Evolutionary conservation across 2,329 filamentous ascomycete species (phyloP), one percentile per base, ranked within the genome.

Genomic region (Chaetomiaceae sp.): DNA sequence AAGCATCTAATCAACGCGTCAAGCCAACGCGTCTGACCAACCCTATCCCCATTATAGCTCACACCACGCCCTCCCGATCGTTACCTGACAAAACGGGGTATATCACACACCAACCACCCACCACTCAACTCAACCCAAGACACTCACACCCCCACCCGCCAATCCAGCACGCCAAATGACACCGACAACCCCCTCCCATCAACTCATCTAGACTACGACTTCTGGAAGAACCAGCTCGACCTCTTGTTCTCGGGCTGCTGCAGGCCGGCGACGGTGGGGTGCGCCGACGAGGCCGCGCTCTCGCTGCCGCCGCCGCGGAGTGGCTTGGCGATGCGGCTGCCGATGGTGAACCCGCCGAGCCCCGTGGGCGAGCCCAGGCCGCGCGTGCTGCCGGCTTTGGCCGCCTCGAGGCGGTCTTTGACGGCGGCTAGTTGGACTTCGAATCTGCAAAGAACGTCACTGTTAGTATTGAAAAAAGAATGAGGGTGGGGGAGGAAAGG

Each of bases 371-470:
- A 81, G 61, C 83, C 82, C 51, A 96, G 82, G 50, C 89, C 91
- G 61, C 91, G 87, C 11, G 91, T 96, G 61, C 88, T 94, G 65
- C 91, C 90, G 45, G 86, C 83, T 74, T 97, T 99, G 69, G 91
- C 94, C 48, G 90, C 88, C 74, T 99, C 94, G 61, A 99, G 86
- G 59, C 94, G 89, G 71, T 99, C 94, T 78, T 97, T 99, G 73
- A 99, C 94, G 47, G 91, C 91, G 39, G 91, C 88, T 69, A 99
- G 88, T 75, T 99, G 94, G 34, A 89, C 87, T 77, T 99, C 94
- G 77, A 99, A 99, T 71, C 94, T 97, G n/a, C n/a, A n/a, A n/a
- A n/a, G n/a, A n/a, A n/a, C n/a, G n/a, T n/a, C n/a, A n/a, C n/a
- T n/a, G 69, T 38, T 14, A 51, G 42, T 6, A 29, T 22, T 4